These are phyloP conservation scores for Annulohypoxylon moriforme DNA, from an alignment of 495 filamentous ascomycete genomes.

Conservation along the genomic window DNA sequence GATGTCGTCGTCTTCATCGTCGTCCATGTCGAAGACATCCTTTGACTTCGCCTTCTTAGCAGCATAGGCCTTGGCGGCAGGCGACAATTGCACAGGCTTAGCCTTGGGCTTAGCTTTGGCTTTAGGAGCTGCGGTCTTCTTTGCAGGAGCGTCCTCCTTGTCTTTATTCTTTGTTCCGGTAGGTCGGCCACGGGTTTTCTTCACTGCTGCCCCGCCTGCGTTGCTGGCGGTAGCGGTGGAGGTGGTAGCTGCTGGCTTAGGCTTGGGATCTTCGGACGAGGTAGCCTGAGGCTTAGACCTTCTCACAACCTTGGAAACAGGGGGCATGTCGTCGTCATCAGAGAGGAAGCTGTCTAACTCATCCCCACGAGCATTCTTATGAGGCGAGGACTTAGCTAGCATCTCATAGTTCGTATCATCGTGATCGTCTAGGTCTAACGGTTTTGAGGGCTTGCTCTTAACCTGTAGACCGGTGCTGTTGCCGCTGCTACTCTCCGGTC, in stretches of 20 bases:
- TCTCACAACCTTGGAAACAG: constrained; percentile 54
- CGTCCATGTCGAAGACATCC: constrained; percentile 56
- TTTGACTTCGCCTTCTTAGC: constrained; percentile 70
- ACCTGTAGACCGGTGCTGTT: constrained; percentile 57
- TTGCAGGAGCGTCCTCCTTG: constrained; percentile 47
- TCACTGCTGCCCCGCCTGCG: constrained; percentile 49
- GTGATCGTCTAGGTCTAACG: constrained; percentile 67
- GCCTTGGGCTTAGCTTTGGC: constrained; percentile 12
- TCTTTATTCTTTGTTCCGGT: constrained; percentile 60
- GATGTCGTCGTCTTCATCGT: constrained; percentile 55
- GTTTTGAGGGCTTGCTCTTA: constrained; percentile 64
- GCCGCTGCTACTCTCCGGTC: constrained; percentile 74
- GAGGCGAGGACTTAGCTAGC: constrained; percentile 69
- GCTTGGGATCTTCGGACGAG: constrained; percentile 52
- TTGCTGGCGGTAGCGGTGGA: constrained; percentile 48
- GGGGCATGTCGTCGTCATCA: constrained; percentile 65
- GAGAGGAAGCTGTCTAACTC: constrained; percentile 71
- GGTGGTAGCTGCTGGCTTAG: constrained; percentile 50
- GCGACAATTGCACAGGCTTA: constrained; percentile 64
- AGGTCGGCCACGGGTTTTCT: constrained; percentile 64
- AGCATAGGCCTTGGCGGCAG: constrained; percentile 85
- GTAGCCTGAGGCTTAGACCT: constrained; percentile 49
- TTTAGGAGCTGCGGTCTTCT: constrained; percentile 45
- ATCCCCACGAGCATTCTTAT: constrained; percentile 65
- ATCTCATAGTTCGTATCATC: constrained; percentile 89